Conservation (phyloP, 2,329 filamentous ascomycete genomes). For the Diaporthe eres region DNA sequence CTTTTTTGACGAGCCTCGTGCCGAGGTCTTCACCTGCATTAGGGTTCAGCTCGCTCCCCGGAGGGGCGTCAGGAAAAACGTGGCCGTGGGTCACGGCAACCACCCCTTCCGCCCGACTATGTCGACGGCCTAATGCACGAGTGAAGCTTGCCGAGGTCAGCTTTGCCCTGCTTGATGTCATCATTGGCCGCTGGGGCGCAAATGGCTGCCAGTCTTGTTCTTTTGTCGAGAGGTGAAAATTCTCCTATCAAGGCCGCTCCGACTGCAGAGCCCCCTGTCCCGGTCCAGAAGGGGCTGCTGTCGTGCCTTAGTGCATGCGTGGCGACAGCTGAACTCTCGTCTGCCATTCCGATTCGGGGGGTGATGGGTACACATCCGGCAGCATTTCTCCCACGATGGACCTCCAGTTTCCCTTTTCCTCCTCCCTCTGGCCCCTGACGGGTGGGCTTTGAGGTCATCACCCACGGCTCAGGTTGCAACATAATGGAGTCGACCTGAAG, state of each 20-base stretch:
- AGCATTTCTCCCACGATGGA: conserved; percentile 20
- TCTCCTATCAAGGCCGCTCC: conserved; percentile 29
- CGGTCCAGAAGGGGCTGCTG: conserved; percentile 39
- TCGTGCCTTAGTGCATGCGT: conserved; percentile 38
- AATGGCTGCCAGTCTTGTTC: conserved; percentile 25
- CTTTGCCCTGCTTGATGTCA: conserved; percentile 23
- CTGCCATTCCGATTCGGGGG: conserved; percentile 33
- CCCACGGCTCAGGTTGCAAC: conserved; percentile 26
- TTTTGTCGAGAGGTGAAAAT: conserved; percentile 22
- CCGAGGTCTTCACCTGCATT: conserved; percentile 29
- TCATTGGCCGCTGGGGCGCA: conserved; percentile 16
- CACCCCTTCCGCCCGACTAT: conserved; percentile 17
- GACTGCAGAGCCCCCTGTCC: conserved; percentile 34
- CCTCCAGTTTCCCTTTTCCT: conserved; percentile 4
- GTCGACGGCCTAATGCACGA: conserved; percentile 30
- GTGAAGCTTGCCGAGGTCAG: conserved; percentile 26
- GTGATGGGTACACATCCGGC: conserved; percentile 35
- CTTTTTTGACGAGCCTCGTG: conserved; percentile 5
- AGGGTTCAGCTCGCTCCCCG: conserved; percentile 23
- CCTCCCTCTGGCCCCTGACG: conserved; percentile 11
- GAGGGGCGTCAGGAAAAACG: conserved; percentile 37
- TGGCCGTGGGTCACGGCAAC: conserved; percentile 25
- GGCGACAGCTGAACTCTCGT: conserved; percentile 42
- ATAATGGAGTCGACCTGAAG: conserved; percentile 25
- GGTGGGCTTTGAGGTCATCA: conserved; percentile 16